phyloP scores from a whole-genome alignment of 805 yeast species.

The Candida suzukii region DNA sequence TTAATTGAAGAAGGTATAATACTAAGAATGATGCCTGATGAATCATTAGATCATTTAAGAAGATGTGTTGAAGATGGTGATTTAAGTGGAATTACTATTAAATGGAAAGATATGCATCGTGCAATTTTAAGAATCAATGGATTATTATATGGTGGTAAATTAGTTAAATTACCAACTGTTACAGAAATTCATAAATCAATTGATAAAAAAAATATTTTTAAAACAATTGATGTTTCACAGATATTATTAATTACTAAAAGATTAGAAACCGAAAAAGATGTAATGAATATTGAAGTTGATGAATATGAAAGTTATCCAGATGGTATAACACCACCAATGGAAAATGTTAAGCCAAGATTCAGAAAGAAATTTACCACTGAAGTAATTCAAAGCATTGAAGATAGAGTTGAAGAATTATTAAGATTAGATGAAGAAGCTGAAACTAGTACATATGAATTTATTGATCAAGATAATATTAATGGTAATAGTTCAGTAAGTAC shows the following conservation, averaged over 20 bases:
- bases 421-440: slow-evolving; percentile 79
- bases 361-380: slow-evolving; percentile 63
- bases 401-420: slow-evolving; percentile 69
- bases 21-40: slow-evolving; percentile 61
- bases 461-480: slow-evolving; percentile 43
- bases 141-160: slow-evolving; percentile 68
- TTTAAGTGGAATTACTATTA: slow-evolving; percentile 60
- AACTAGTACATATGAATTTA: slow-evolving; percentile 66
- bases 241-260: slow-evolving; percentile 68
- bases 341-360: slow-evolving; percentile 64
- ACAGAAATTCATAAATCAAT: slow-evolving; percentile 84
- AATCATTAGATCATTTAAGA: slow-evolving; percentile 66
- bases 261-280: slow-evolving; percentile 36
- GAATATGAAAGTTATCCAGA: slow-evolving; percentile 47
- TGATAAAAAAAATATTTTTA: slow-evolving; percentile 82
- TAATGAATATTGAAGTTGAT: slow-evolving; percentile 35
- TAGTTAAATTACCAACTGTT: slow-evolving; percentile 85
- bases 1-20: slow-evolving; percentile 80
- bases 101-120: slow-evolving; percentile 76
- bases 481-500: slow-evolving; percentile 26
- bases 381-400: slow-evolving; percentile 72
- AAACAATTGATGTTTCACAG: slow-evolving; percentile 80
- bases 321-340: slow-evolving; percentile 80
- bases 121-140: slow-evolving; percentile 73
- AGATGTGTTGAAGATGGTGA: slow-evolving; percentile 74